Evolutionary conservation across 2,329 filamentous ascomycete genomes (phyloP), one percentile per base, ranked within the genome.

Genomic region (Trichoderma koningiopsis): DNA sequence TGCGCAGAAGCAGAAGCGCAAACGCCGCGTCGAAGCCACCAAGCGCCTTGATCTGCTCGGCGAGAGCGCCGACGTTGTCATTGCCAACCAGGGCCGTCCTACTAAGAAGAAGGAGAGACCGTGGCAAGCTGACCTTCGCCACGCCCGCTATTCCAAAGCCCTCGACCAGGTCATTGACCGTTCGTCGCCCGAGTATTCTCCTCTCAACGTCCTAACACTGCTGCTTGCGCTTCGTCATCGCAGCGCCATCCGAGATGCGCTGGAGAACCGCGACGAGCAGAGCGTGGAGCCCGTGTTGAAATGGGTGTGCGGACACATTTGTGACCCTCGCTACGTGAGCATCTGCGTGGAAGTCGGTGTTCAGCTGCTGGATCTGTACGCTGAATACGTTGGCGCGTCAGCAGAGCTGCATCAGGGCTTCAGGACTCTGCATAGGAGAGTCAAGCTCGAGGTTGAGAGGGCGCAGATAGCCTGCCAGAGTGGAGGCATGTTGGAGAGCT

Each of bases 221-320:
- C 84, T 99, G 24, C 91, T 92, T 14, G 92, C 94, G 7, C 86
- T 99, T 40, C 91, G 93, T 52, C 95, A 99, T 81, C 92, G 95
- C 70, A 93, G 91, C 70, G 95, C 94, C 1, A 85, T 97, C 70
- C 89, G 92, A 60, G 88, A 91, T 43, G 93, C 96, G 5, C 87
- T 99, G 57, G 87, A 91, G 76, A 88, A 90, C 71, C 89, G 96
- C 57, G 92, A 97, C 77, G 94, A 97, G 79, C 84, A 89, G 52
- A 89, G 89, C 0, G 88, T 99, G 5, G 88, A 93, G 78, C 94
- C 95, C 0, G 86, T 98, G 14, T 83, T 99, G 63, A 88, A 87
- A 76, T 98, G 94, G 94, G 86, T 95, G 11, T 88, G 89, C 78
- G 90, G 88, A 73, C 89, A 95, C 80, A 91, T 99, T 73, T 86